phyloP scores from a whole-genome alignment of 2,329 filamentous ascomycete genomes.

The Fusarium solani-melongenae region DNA sequence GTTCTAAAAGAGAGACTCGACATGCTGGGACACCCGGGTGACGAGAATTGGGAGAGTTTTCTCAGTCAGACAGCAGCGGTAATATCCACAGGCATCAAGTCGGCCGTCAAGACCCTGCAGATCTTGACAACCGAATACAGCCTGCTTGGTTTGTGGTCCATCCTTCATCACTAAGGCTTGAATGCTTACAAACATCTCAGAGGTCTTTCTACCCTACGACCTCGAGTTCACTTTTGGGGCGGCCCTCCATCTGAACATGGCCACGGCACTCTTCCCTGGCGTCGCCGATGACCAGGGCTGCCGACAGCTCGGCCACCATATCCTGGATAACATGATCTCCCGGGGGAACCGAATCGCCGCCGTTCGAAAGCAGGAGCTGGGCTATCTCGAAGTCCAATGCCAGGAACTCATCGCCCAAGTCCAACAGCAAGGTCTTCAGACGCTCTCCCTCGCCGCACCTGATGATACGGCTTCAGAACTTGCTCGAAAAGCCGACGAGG shows the following conservation, averaged over 20 bases:
- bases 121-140: constrained; percentile 51
- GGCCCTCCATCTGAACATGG: constrained; percentile 50
- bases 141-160: constrained; percentile 45
- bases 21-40: constrained; percentile 33
- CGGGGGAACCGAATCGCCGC: constrained; percentile 49
- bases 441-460: constrained; percentile 29
- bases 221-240: constrained; percentile 52
- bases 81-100: constrained; percentile 55
- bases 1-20: constrained; percentile 52
- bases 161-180: neutral
- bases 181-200: constrained; percentile 26
- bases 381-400: constrained; percentile 44
- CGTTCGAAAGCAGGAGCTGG: constrained; percentile 48
- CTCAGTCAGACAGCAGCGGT: constrained; percentile 48
- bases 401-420: constrained; percentile 40
- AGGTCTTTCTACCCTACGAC: constrained; percentile 52
- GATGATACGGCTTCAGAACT: constrained; percentile 21
- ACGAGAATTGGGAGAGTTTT: constrained; percentile 48
- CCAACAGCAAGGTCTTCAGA: constrained; percentile 43
- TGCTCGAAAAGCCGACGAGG: neutral
- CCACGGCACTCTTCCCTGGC: constrained; percentile 49
- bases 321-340: constrained; percentile 49
- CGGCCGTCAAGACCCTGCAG: constrained; percentile 52
- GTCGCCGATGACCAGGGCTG: constrained; percentile 41
- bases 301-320: constrained; percentile 37